phyloP scores from a whole-genome alignment of 495 filamentous ascomycete genomes.

The Penicillium daleae region DNA sequence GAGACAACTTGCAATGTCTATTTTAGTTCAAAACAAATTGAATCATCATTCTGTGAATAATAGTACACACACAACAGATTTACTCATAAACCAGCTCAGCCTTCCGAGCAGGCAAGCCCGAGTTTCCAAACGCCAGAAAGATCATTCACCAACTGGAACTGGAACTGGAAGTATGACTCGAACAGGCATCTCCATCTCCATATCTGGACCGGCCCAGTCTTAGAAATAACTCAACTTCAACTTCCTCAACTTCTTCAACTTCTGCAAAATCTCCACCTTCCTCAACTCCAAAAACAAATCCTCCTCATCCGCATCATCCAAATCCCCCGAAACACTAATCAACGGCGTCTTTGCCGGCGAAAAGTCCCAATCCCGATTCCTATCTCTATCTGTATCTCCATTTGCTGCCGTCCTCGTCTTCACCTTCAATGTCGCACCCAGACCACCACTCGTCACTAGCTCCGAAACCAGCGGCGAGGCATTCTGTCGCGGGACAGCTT shows the following conservation, averaged over 20 bases:
- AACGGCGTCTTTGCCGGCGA: constrained; percentile 24
- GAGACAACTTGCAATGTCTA: background rate
- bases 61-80: background rate
- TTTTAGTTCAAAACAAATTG: background rate
- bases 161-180: background rate
- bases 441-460: background rate
- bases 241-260: constrained; percentile 42
- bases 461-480: constrained; percentile 16
- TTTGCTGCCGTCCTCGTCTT: constrained; percentile 21
- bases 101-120: background rate
- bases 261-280: constrained; percentile 47
- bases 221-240: constrained; percentile 30
- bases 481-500: background rate
- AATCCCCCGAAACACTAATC: constrained; percentile 33
- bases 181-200: background rate
- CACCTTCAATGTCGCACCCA: constrained; percentile 10
- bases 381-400: background rate
- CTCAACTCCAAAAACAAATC: constrained; percentile 45
- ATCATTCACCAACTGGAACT: background rate
- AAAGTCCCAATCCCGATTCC: constrained; percentile 14
- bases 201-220: background rate
- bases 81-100: no score
- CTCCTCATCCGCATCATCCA: constrained; percentile 47
- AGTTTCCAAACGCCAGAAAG: background rate
- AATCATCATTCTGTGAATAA: background rate